phyloP scores from a whole-genome alignment of 352 stramenopile genomes.

The Blastocystis sp. region DNA sequence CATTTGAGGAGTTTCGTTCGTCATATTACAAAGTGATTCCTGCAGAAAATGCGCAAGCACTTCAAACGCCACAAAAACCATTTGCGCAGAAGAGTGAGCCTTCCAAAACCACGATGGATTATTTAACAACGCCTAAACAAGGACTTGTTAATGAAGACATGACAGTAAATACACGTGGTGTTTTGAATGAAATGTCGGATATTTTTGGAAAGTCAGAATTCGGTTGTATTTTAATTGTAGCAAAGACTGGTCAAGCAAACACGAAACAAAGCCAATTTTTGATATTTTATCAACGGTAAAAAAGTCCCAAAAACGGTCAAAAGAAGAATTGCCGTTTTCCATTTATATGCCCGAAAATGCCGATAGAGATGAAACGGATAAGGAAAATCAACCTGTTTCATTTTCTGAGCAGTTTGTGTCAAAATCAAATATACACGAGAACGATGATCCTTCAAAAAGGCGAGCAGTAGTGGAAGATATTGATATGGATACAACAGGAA shows the following conservation, averaged over 20 bases:
- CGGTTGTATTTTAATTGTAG: background rate
- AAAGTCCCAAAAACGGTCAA: slow-evolving; percentile 11
- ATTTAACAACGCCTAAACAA: background rate
- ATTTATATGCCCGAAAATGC: background rate
- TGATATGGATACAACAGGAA: slow-evolving; percentile 23
- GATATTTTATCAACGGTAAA: slow-evolving; percentile 51
- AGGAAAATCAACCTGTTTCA: slow-evolving; percentile 18
- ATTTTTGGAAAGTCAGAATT: slow-evolving; percentile 38
- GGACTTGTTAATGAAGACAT: background rate
- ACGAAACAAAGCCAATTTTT: slow-evolving; percentile 12
- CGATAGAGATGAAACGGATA: background rate
- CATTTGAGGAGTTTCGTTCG: slow-evolving; percentile 26
- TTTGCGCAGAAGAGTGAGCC: background rate
- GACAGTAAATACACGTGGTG: slow-evolving; percentile 35
- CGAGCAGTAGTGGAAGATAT: slow-evolving; percentile 6
- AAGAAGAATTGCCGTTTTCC: background rate
- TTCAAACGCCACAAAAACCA: background rate
- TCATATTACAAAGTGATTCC: background rate
- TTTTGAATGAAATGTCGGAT: slow-evolving; percentile 46
- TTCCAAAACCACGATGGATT: background rate
- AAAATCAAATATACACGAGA: background rate
- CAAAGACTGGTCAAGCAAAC: slow-evolving; percentile 30
- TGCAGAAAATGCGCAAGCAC: background rate
- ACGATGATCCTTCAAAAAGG: background rate
- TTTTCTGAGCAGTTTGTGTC: background rate